Evolutionary conservation across 75 land plant species (phyloP).

Genomic region (Pinus taeda): DNA sequence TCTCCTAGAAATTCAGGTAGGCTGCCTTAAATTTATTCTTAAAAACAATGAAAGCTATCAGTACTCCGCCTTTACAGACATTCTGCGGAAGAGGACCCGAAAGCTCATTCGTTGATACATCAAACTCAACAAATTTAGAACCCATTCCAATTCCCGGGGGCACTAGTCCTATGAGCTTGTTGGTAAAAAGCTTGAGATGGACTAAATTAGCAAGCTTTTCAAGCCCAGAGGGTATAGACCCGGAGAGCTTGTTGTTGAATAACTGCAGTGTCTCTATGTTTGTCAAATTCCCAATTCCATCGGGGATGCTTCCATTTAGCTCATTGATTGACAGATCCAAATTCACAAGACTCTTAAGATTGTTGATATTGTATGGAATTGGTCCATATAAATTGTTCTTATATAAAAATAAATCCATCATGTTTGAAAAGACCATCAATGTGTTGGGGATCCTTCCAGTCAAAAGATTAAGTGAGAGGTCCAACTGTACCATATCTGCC

Average conservation of each 20-base stretch:
- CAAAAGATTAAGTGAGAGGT: constrained; percentile 3
- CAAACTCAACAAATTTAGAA: constrained; percentile 22
- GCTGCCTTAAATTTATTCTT: constrained; percentile 35
- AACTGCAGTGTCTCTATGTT: constrained; percentile 16
- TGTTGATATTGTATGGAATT: constrained; percentile 23
- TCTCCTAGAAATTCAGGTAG: constrained; percentile 34
- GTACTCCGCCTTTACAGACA: constrained; percentile 27
- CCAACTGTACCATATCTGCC: not conserved
- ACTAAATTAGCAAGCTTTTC: constrained; percentile 17
- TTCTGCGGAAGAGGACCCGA: constrained; percentile 42
- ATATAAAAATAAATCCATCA: constrained; percentile 9
- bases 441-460: constrained; percentile 7
- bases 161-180: constrained; percentile 30
- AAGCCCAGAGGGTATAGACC: constrained; percentile 34
- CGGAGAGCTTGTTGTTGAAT: constrained; percentile 26
- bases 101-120: constrained; percentile 36
- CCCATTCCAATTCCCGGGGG: constrained; percentile 31
- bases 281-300: constrained; percentile 27
- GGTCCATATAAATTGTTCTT: constrained; percentile 18
- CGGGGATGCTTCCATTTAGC: constrained; percentile 34
- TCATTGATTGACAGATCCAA: constrained; percentile 16
- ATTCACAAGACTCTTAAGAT: constrained; percentile 7
- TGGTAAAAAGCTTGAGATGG: constrained; percentile 27
- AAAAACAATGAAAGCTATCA: constrained; percentile 27
- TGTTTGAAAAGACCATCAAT: constrained; percentile 3